Base-by-base conservation (phyloP, 2,329 filamentous ascomycete genomes). In the Colletotrichum sp. region DNA sequence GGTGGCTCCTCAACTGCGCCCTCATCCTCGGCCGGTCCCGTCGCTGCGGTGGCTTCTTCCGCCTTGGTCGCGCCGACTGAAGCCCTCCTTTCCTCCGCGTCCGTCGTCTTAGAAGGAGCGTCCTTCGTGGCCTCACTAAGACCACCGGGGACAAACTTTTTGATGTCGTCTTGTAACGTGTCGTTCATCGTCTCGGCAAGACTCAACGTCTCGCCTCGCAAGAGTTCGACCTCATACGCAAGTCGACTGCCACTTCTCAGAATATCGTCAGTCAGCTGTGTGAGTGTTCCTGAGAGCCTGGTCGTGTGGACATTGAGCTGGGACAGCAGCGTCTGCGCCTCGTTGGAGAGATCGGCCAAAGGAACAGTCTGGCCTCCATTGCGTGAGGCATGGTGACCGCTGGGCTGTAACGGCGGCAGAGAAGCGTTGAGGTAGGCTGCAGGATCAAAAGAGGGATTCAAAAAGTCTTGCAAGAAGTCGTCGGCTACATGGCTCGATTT, bases 221-320 rank as follows among this genome's bases (percentile, higher is more conserved):
- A 85, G 21, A 99, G 91, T 85, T 99, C 96, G 24, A 99, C 96
- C 85, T 99, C 95, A 82, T 99, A 99, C 24, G 96, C 95, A 73
- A 99, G 87, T 6, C 96, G 91, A 78, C 95, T 95, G 30, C 96
- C 95, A 81, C 95, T 96, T 73, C 97, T 92, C 77, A 99, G 86
- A 78, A 99, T 99, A 79, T 99, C 97, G 84, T 99, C 96, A 13
- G 97, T 98, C 76, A 99, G 88, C 81, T 96, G 93, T 36, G 96
- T 98, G 74, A 99, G 89, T 62, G 93, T 95, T 70, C 90, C 92
- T 16, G 96, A 95, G 9, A 98, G 88, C 62, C 96, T 92, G 21
- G 95, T 94, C 3, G 96, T 98, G 83, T 98, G 95, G 10, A 95
- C 94, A 82, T 95, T 98, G 81, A 99, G 92, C 81, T 96, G 95